Percentiles rank a stretch among this genome's conserved stretches.
These are phyloP conservation scores for Backusella mclennaniae DNA, from an alignment of 192 early-diverging fungal species.

Conservation along the genomic window DNA sequence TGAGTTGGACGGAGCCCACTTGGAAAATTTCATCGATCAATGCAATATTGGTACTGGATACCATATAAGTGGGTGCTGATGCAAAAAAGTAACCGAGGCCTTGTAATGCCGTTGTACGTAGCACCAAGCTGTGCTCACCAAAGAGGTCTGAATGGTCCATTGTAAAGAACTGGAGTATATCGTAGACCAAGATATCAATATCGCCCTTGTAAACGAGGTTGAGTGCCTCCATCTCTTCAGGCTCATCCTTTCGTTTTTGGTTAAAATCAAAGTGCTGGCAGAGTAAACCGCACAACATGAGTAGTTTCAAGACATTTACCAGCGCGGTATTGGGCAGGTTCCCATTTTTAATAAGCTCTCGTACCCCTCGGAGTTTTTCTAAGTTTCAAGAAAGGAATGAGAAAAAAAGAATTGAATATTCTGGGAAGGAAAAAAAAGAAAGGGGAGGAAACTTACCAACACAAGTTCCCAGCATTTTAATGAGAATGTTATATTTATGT, in stretches of 20 bases:
- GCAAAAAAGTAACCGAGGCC: conserved; percentile 66
- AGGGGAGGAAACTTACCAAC: conserved; percentile 16
- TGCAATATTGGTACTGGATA: conserved; percentile 45
- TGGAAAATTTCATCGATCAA: conserved; percentile 73
- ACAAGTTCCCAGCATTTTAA: conserved; percentile 48
- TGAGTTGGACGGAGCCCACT: conserved; percentile 44
- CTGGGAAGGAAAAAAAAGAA: not conserved
- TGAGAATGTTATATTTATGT: conserved; percentile 41
- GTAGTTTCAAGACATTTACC: conserved; percentile 60
- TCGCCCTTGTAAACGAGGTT: conserved; percentile 9
- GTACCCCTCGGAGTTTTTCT: conserved; percentile 52
- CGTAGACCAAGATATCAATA: conserved; percentile 34
- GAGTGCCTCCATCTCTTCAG: conserved; percentile 4
- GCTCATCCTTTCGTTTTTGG: conserved; percentile 20
- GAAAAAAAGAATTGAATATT: not conserved
- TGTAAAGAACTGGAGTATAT: conserved; percentile 45
- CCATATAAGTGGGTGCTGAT: conserved; percentile 65
- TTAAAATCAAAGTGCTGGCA: conserved; percentile 85
- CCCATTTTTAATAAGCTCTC: conserved; percentile 34
- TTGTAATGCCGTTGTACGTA: conserved; percentile 5
- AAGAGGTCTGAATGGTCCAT: not conserved
- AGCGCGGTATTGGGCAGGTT: conserved; percentile 28
- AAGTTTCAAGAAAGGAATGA: not conserved
- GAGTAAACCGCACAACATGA: conserved; percentile 70
- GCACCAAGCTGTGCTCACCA: not conserved